phyloP scores from a whole-genome alignment of 2,329 filamentous ascomycete genomes.

The Colletotrichum sp. region DNA sequence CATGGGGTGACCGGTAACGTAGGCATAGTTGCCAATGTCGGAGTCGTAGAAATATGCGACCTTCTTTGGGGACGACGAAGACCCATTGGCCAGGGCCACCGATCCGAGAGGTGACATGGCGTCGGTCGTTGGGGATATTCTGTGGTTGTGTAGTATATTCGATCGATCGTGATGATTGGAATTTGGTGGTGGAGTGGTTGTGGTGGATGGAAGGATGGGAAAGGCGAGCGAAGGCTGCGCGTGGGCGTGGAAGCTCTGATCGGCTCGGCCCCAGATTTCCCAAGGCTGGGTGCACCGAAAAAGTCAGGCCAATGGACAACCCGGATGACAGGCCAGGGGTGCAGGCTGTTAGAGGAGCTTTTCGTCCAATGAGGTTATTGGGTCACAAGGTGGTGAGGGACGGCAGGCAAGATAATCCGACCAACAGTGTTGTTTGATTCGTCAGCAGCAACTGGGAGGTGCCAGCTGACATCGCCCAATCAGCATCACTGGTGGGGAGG shows the following conservation, averaged over 20 bases:
- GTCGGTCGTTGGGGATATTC: neutral
- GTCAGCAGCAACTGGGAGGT: neutral
- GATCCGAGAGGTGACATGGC: conserved; percentile 39
- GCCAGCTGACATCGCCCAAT: neutral
- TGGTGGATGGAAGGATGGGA: conserved; percentile 6
- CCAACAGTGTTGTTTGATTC: conserved; percentile 8
- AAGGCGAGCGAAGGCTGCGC: conserved; percentile 16
- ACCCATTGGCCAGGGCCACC: conserved; percentile 47
- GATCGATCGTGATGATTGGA: neutral
- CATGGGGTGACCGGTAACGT: conserved; percentile 97
- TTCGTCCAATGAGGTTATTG: neutral
- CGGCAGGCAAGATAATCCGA: neutral
- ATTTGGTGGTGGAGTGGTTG: neutral
- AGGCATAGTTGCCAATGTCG: conserved; percentile 97
- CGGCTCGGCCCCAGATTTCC: conserved; percentile 21
- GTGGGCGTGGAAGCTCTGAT: conserved; percentile 14
- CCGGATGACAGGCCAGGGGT: neutral
- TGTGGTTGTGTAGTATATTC: neutral
- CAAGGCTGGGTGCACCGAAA: conserved; percentile 13
- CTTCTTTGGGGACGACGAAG: conserved; percentile 66
- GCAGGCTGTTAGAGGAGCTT: neutral
- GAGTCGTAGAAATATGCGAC: conserved; percentile 99
- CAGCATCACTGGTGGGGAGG: neutral
- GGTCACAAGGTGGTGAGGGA: neutral
- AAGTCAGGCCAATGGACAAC: neutral